A percentile compares a stretch with the other conserved stretches of the same genome.
Evolutionary conservation across 805 yeast species (phyloP).

Genomic region (Yarrowia osloensis): DNA sequence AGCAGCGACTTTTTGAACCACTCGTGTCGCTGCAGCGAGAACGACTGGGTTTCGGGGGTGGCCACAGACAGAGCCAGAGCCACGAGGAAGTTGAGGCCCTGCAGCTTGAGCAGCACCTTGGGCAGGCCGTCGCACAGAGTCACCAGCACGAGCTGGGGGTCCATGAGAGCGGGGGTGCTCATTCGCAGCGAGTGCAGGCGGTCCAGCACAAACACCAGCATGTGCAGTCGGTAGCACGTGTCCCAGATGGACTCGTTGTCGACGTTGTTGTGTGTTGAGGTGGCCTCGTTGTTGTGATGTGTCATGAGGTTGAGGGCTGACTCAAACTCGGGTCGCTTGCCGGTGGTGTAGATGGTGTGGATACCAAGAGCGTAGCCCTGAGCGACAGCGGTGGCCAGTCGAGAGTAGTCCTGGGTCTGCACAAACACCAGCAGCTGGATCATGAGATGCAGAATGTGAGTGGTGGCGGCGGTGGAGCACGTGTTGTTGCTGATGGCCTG

Average conservation of each 20-base stretch:
- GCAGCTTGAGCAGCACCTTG: slow-evolving; percentile 10
- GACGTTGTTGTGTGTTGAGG: slow-evolving; percentile 2
- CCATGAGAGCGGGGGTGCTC: slow-evolving; percentile 26
- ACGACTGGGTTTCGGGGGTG: slow-evolving; percentile 20
- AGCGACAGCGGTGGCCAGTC: slow-evolving; percentile 46
- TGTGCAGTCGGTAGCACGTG: slow-evolving; percentile 36
- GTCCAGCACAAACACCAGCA: slow-evolving; percentile 33
- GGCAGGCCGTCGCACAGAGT: slow-evolving; percentile 19
- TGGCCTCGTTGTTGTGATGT: slow-evolving; percentile 16
- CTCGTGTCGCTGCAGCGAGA: slow-evolving; percentile 18
- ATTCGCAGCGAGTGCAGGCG: slow-evolving; percentile 32
- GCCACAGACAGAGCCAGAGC: slow-evolving; percentile 28
- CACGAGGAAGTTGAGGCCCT: slow-evolving; percentile 21
- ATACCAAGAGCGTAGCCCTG: slow-evolving; percentile 34
- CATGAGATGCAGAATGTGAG: slow-evolving; percentile 41
- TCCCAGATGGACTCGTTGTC: slow-evolving; percentile 31
- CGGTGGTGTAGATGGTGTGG: not conserved
- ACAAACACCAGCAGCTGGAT: slow-evolving; percentile 42
- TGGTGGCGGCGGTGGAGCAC: slow-evolving; percentile 32
- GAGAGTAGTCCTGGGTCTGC: slow-evolving; percentile 40
- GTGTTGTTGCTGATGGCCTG: not conserved
- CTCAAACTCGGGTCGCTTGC: slow-evolving; percentile 24
- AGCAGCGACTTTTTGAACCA: slow-evolving; percentile 20
- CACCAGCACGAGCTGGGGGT: slow-evolving; percentile 26
- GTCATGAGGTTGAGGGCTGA: slow-evolving; percentile 12